These are phyloP conservation scores for Trypanosoma mega DNA, from an alignment of 208 protist genomes.

Conservation along the genomic window DNA sequence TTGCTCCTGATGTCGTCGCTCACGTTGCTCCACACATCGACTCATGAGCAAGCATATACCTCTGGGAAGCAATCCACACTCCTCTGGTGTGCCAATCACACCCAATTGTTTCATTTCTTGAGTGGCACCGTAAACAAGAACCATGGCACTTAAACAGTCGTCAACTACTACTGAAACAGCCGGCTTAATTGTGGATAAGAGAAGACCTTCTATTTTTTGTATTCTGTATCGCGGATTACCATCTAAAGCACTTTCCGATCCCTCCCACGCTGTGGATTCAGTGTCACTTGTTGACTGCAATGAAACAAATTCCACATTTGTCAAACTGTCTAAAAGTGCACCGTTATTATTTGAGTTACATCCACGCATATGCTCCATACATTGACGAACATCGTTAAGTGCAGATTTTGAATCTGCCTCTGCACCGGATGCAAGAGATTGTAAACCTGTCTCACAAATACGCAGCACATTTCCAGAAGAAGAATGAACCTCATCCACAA, in stretches of 20 bases:
- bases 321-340: constrained; percentile 53
- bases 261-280: background rate
- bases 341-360: constrained; percentile 38
- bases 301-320: constrained; percentile 67
- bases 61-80: constrained; percentile 73
- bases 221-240: constrained; percentile 19
- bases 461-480: background rate
- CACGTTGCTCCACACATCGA: constrained; percentile 33
- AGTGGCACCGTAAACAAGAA: constrained; percentile 82
- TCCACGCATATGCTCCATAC: background rate
- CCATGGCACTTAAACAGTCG: constrained; percentile 72
- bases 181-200: constrained; percentile 60
- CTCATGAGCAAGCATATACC: constrained; percentile 71
- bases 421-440: background rate
- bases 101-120: constrained; percentile 91
- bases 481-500: no score
- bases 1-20: no score
- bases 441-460: constrained; percentile 6
- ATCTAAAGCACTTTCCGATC: constrained; percentile 9
- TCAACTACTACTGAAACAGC: constrained; percentile 70
- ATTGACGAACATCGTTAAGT: background rate
- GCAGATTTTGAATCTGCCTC: background rate
- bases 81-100: constrained; percentile 75
- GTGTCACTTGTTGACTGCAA: background rate
- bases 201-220: no score